Conservation (phyloP, 2,329 filamentous ascomycete species). For the Pseudocercospora macadamiae region DNA sequence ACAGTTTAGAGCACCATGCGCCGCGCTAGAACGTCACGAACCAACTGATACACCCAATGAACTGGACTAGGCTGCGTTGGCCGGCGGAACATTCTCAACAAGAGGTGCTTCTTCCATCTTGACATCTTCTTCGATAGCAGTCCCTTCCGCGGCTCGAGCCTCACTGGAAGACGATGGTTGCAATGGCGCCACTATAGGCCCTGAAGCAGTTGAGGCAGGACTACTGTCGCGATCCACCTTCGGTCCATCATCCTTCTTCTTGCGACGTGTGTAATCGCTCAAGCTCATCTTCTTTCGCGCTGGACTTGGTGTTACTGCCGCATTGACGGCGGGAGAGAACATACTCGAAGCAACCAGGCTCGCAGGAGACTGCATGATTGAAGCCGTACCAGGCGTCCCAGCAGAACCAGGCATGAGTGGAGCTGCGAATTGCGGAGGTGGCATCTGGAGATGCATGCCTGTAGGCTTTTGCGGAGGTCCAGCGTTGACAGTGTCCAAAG, state of each 20-base stretch:
- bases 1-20: conserved; percentile 20
- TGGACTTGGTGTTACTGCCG: conserved; percentile 45
- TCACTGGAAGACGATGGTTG: conserved; percentile 31
- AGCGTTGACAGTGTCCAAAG: conserved; percentile 11
- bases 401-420: conserved; percentile 27
- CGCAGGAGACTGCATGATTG: conserved; percentile 33
- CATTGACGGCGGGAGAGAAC: conserved; percentile 44
- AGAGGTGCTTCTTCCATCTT: conserved; percentile 32
- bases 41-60: conserved; percentile 3
- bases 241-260: conserved; percentile 34
- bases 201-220: conserved; percentile 33
- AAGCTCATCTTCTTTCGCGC: conserved; percentile 55
- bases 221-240: conserved; percentile 36
- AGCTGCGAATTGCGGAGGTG: conserved; percentile 34
- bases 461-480: conserved; percentile 22
- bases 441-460: conserved; percentile 39
- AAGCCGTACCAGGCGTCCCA: conserved; percentile 11
- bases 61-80: conserved; percentile 16
- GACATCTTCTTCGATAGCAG: conserved; percentile 33
- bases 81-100: conserved; percentile 15
- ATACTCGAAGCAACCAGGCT: conserved; percentile 28
- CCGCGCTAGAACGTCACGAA: conserved; percentile 25
- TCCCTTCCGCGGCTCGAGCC: conserved; percentile 29
- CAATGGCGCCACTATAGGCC: conserved; percentile 29
- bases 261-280: conserved; percentile 54